Conservation (phyloP, 2,329 filamentous ascomycete species). For the Phialophora tarda region DNA sequence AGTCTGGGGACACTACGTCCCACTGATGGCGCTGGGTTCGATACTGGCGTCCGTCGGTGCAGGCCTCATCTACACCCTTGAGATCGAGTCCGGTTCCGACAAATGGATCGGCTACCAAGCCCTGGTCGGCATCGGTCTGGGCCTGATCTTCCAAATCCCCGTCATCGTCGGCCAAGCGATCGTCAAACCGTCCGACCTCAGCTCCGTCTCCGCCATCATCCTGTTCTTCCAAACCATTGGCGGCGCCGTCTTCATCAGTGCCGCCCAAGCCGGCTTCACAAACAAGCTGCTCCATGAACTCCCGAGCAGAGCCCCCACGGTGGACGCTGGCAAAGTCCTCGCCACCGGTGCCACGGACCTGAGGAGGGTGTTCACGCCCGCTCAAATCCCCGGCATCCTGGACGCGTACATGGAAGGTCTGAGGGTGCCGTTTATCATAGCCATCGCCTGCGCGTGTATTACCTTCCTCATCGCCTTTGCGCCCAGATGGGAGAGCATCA, state of each 20-base stretch:
- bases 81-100: constrained; percentile 38
- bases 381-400: constrained; percentile 41
- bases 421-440: constrained; percentile 38
- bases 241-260: constrained; percentile 44
- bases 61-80: constrained; percentile 46
- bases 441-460: constrained; percentile 35
- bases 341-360: constrained; percentile 45
- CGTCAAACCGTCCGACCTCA: constrained; percentile 41
- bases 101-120: constrained; percentile 50
- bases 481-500: constrained; percentile 39
- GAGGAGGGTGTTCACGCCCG: constrained; percentile 39
- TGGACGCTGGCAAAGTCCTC: constrained; percentile 41
- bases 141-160: constrained; percentile 42
- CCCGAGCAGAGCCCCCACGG: constrained; percentile 36
- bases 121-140: constrained; percentile 43
- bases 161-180: constrained; percentile 41
- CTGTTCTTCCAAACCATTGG: constrained; percentile 44
- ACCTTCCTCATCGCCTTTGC: constrained; percentile 33
- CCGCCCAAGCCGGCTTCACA: constrained; percentile 44
- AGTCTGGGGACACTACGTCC: constrained; percentile 40
- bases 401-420: constrained; percentile 45
- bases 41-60: constrained; percentile 41
- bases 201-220: constrained; percentile 40
- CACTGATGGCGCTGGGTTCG: constrained; percentile 41
- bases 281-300: constrained; percentile 43